Percentiles rank a stretch among this genome's conserved stretches.
phyloP scores from a whole-genome alignment of 805 yeast genomes.

The Lipomyces starkeyi region DNA sequence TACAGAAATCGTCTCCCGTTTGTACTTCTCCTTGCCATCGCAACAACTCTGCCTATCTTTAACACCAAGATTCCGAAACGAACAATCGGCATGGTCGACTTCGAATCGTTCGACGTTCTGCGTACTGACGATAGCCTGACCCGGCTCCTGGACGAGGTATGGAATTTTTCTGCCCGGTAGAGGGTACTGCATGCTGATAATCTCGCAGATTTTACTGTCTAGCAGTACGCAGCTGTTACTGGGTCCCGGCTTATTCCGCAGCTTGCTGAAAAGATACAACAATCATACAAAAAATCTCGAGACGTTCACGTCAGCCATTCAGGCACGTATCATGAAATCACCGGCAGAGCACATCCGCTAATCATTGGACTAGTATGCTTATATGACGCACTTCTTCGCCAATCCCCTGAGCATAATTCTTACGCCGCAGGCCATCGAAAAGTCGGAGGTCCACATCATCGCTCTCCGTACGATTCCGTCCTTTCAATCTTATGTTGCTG shows the following conservation, averaged over 20 bases:
- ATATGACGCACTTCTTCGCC: slow-evolving; percentile 48
- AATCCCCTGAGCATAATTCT: slow-evolving; percentile 46
- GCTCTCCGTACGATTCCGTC: slow-evolving; percentile 50
- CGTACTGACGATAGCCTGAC: slow-evolving; percentile 26
- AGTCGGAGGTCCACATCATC: slow-evolving; percentile 35
- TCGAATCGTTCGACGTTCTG: slow-evolving; percentile 42
- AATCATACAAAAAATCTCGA: slow-evolving; percentile 24
- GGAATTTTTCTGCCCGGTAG: background rate
- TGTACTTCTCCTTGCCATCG: slow-evolving; percentile 46
- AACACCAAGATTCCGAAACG: slow-evolving; percentile 46
- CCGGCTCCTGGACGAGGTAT: slow-evolving; percentile 25
- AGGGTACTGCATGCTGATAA: background rate
- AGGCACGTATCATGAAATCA: slow-evolving; percentile 35
- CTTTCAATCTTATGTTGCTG: slow-evolving; percentile 36
- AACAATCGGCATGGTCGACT: slow-evolving; percentile 40
- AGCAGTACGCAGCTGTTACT: slow-evolving; percentile 17
- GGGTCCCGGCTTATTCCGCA: slow-evolving; percentile 24
- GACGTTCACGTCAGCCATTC: slow-evolving; percentile 32
- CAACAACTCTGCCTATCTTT: slow-evolving; percentile 47
- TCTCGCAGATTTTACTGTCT: slow-evolving; percentile 15
- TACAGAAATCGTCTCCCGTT: slow-evolving; percentile 46
- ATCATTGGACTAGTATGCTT: slow-evolving; percentile 39
- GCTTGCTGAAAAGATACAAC: slow-evolving; percentile 18
- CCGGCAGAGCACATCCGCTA: background rate
- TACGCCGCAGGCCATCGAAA: slow-evolving; percentile 8